These are phyloP conservation scores for Lachancea cidri DNA, from an alignment of 805 yeast genomes.

Conservation along the genomic window DNA sequence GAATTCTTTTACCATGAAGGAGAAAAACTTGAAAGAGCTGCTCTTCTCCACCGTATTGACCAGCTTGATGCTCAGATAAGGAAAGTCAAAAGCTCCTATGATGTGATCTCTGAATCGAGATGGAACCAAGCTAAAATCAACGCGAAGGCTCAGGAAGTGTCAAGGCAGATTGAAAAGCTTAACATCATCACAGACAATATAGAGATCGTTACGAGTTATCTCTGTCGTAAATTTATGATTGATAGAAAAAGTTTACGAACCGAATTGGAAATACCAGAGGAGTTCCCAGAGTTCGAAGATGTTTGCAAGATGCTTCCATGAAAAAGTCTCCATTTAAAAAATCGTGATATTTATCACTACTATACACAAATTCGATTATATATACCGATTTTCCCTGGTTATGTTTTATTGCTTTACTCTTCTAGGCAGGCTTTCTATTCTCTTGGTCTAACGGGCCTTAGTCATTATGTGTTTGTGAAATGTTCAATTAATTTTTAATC, in stretches of 20 bases:
- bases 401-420: neutral
- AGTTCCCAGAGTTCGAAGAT: conserved; percentile 28
- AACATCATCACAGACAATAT: conserved; percentile 36
- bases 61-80: conserved; percentile 8
- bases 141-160: conserved; percentile 8
- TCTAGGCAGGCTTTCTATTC: neutral
- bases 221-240: conserved; percentile 31
- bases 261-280: conserved; percentile 43
- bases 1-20: conserved; percentile 10
- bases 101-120: conserved; percentile 14
- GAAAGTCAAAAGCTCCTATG: conserved; percentile 6
- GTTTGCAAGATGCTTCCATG: neutral
- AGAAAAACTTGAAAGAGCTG: conserved; percentile 11
- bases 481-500: neutral
- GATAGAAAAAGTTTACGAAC: conserved; percentile 28
- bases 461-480: neutral
- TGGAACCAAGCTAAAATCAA: conserved; percentile 21
- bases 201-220: conserved; percentile 36
- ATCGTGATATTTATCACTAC: neutral
- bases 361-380: neutral
- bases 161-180: conserved; percentile 12
- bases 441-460: neutral
- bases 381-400: neutral
- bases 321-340: neutral
- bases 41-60: conserved; percentile 10